Evolutionary conservation across 495 filamentous ascomycete genomes (phyloP), one percentile per base, ranked within the genome.

Genomic region (Copromyces sp.): DNA sequence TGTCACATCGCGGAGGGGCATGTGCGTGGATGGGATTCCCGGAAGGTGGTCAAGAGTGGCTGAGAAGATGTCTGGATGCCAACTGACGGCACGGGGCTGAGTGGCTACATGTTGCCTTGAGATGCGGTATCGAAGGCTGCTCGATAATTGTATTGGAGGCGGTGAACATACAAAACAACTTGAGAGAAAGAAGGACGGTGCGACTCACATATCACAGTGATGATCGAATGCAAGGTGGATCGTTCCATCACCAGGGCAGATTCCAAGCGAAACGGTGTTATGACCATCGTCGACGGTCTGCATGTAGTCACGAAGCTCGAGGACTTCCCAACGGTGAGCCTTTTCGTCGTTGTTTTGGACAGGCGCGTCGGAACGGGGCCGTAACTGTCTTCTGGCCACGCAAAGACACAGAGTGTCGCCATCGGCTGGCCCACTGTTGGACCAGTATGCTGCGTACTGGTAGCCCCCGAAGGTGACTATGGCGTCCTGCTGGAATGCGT

Each of bases 281-380:
- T 87, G 85, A 0, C 80, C 83, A 68, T 87, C 85, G 41, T 86
- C 81, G 2, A 80, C 79, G 5, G 83, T 86, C 74, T 87, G 84
- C 17, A 80, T 74, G 71, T 87, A 87, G 76, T 85, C 85, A 2
- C 77, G 75, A n/a, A 87, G 82, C 29, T 79, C 76, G 20, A 84
- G 40, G 7, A 81, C 80, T 72, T 87, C 79, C 85, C 85, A 86
- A 0, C 38, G 61, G 53, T 65, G 17, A 29, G 4, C 47, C 20
- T 9, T 17, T 65, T 35, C 24, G 2, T 2, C 0, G 29, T 32
- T 61, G 29, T 8, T 1, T 4, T 16, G 12, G 53, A 65, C 53
- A 35, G 53, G 53, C 29, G 7, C 7, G 53, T 35, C 53, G 2
- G 53, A 65, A 0, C 80, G 75, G 1, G 68, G 68, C 2, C 79